Conservation (phyloP, 2,329 filamentous ascomycete genomes). For the Aspergillus udagawae region DNA sequence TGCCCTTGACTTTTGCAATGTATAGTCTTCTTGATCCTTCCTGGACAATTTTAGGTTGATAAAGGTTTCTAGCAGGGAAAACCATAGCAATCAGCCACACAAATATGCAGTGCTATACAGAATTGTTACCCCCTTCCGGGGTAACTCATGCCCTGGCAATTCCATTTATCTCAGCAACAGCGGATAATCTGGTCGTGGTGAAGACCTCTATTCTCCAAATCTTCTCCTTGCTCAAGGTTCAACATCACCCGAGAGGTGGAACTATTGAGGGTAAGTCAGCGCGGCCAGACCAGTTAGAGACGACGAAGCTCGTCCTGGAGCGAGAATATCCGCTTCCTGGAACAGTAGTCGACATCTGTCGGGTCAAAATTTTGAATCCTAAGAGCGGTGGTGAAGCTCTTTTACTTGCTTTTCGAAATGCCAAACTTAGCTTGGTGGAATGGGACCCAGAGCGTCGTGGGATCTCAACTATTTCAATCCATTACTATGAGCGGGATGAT, state of each 20-base stretch:
- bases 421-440: slow-evolving; percentile 87
- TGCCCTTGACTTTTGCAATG: background rate
- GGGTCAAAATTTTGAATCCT: slow-evolving; percentile 67
- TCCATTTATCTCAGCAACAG: slow-evolving; percentile 69
- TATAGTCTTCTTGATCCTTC: background rate
- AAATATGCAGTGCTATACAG: slow-evolving; percentile 93
- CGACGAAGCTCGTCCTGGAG: slow-evolving; percentile 76
- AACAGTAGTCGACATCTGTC: slow-evolving; percentile 75
- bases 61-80: background rate
- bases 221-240: slow-evolving; percentile 67
- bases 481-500: slow-evolving; percentile 97
- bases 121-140: slow-evolving; percentile 88
- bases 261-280: slow-evolving; percentile 48
- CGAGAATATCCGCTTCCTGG: slow-evolving; percentile 81
- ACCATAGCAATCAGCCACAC: background rate
- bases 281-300: slow-evolving; percentile 60
- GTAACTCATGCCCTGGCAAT: slow-evolving; percentile 82
- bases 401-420: slow-evolving; percentile 80
- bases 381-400: slow-evolving; percentile 80
- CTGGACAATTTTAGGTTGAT: slow-evolving; percentile 5
- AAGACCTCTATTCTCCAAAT: slow-evolving; percentile 92
- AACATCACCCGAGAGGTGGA: slow-evolving; percentile 41
- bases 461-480: slow-evolving; percentile 86
- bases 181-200: slow-evolving; percentile 83
- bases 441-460: slow-evolving; percentile 81